Evolutionary conservation across 805 yeast species (phyloP), one percentile per base, ranked within the genome.

Genomic region (Candida loeiensis): DNA sequence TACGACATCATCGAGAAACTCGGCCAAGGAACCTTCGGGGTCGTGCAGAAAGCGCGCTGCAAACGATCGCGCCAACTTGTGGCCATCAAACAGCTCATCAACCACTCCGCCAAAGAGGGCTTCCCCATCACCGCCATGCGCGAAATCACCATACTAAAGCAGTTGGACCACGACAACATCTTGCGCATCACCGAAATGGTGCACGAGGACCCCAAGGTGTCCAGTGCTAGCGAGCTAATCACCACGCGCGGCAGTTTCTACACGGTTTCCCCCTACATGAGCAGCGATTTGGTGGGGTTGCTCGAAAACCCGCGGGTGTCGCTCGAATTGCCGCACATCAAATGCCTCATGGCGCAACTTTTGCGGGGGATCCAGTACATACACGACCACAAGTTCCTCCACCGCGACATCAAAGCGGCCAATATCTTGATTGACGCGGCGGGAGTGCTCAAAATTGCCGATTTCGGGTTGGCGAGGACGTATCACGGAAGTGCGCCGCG

Each of bases 381-480:
- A 21, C 99, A 93, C 56, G 61, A 65, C 8, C 64, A 69, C 27
- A 61, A 66, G 19, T 77, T 67, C 48, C 65, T 77, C 43, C 99
- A 93, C 59, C 74, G 99, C 42, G 99, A 93, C 56, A 86, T 93
- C 43, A 93, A 93, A 61, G 89, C 98, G 0, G 96, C 99, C n/a
- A 93, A 93, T 54, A 85, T 93, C 24, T 72, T 93, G 27, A 73
- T 93, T 6, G 90, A 85, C 53, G 76, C 71, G 38, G 65, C 71
- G 37, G 99, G 99, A 1, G 66, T 78, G 6, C 69, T 95, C 27
- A 91, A 91, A 54, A 78, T 93, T 34, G 99, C 96, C 2, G 99
- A 93, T 64, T 95, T 93, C 59, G 99, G 99, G 1, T 69, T 93
- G 26, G 98, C 98, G 1, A 71, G 98, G 46, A 59, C 71, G 14